Base-by-base conservation (phyloP, 106 monocot genomes). In the Dactylorhiza incarnata region DNA sequence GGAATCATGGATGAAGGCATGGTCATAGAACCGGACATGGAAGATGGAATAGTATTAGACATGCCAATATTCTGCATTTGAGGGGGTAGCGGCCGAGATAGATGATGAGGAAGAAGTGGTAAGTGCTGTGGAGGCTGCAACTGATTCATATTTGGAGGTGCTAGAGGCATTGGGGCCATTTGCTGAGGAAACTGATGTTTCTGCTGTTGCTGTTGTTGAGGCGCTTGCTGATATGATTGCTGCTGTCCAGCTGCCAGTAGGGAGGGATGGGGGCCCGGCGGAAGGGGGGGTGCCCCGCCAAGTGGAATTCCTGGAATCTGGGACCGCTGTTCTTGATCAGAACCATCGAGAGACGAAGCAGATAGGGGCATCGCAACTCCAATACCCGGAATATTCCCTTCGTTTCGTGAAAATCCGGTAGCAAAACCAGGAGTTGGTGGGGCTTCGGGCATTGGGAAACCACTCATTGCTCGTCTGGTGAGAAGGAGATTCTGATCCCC, bases 261-360 rank as follows among this genome's bases (percentile, higher is more conserved):
- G 16, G 97, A 99, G 59, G 94, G 97, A 85, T 94, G 97, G 8
- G 94, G 97, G 14, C 97, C 97, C 0, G 94, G 97, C 51, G 97
- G 97, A 75, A 99, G 91, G 68, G 97, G 97, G 52, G 97, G 97
- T 66, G 89, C 91, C 29, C 78, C 85, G 50, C 74, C 68, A 73
- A 84, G 82, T 43, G 82, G n/a, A 83, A 89, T 48, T 69, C 82
- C 82, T 1, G 90, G 89, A 77, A 89, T 85, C 26, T 80, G 56
- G 56, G 80, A 88, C 47, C 91, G 79, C 73, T 82, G 89, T 22
- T 92, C 91, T 74, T 87, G 89, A 78, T 99, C 94, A 29, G 91
- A 82, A 16, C 89, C 89, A 77, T 91, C 93, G 11, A 81, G 73
- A 23, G 85, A 77, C 68, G 78, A 81, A 48, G 79, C 66, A 65